These are phyloP conservation scores for Zygotorulaspora danielsina DNA, from an alignment of 805 yeast species.

Conservation along the genomic window DNA sequence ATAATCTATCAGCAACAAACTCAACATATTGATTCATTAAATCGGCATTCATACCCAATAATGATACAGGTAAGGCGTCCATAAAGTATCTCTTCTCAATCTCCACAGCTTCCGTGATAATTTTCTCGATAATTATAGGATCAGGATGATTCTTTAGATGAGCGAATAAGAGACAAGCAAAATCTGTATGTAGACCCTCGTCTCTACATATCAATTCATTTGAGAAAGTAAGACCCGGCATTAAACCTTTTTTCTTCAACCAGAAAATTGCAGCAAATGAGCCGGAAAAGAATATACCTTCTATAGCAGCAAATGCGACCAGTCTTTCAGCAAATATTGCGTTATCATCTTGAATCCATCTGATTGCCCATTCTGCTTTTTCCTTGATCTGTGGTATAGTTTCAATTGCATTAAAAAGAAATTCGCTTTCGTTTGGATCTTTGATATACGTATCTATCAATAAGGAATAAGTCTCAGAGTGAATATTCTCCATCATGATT, in stretches of 20 bases:
- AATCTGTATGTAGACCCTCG: constrained; percentile 98
- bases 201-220: constrained; percentile 97
- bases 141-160: constrained; percentile 89
- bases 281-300: constrained; percentile 97
- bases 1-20: constrained; percentile 93
- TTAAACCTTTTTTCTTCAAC: constrained; percentile 97
- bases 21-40: constrained; percentile 98
- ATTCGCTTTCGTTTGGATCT: constrained; percentile 90
- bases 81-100: constrained; percentile 93
- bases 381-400: constrained; percentile 93
- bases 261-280: constrained; percentile 98
- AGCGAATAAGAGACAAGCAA: constrained; percentile 91
- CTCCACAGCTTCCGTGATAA: constrained; percentile 90
- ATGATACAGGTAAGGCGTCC: constrained; percentile 89
- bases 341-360: constrained; percentile 88
- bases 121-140: constrained; percentile 69
- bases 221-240: constrained; percentile 98
- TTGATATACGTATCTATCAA: constrained; percentile 92
- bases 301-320: constrained; percentile 98
- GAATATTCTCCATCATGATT: constrained; percentile 99
- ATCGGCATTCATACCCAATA: constrained; percentile 90
- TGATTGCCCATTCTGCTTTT: constrained; percentile 98
- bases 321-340: constrained; percentile 93
- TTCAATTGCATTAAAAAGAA: constrained; percentile 90
- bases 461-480: constrained; percentile 93